Evolutionary conservation across 2,329 filamentous ascomycete species (phyloP), one percentile per base, ranked within the genome.

Genomic region (Myriosclerotinia scirpicola): DNA sequence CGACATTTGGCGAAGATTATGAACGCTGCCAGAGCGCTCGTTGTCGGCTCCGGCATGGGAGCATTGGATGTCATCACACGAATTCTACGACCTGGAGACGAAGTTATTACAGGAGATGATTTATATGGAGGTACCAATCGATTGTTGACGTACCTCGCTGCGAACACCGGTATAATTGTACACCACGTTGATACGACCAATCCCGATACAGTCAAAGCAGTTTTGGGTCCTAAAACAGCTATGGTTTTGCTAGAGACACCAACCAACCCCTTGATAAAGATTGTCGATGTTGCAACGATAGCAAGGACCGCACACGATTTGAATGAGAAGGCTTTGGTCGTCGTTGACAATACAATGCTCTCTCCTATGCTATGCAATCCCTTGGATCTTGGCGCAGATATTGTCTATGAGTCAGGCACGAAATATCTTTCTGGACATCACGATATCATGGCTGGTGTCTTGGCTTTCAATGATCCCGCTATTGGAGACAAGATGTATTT

Each of bases 291-390:
- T 68, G 85, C 89, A 5, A 83, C 87, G 30, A 96, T 99, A 72
- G 87, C 95, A 17, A 83, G 84, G 50, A 81, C 89, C 26, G 86
- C 90, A 0, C 95, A 98, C 78, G 87, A 89, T 48, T 86, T 85
- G 60, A 97, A 95, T 78, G 82, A 89, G 9, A 86, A 86, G 69
- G 90, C 92, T 36, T 82, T 98, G 52, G 93, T 99, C 20, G 88
- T 93, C 2, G 95, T 98, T 36, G 95, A 99, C 80, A 99, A 99
- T 82, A 99, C 95, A 67, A 99, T 99, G 95, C 88, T 99, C 71
- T 97, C 93, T 2, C 95, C 95, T 14, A 89, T 97, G 82, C 87
- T 99, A 9, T 89, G 89, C 75, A 98, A 97, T 80, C 95, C 95
- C 7, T 86, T 99, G 22, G 94, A 98, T 69, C 84, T 98, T 38